A percentile compares a stretch with the other conserved stretches of the same genome.
phyloP scores from a whole-genome alignment of 2,329 filamentous ascomycete species.

The Aspergillus persii region DNA sequence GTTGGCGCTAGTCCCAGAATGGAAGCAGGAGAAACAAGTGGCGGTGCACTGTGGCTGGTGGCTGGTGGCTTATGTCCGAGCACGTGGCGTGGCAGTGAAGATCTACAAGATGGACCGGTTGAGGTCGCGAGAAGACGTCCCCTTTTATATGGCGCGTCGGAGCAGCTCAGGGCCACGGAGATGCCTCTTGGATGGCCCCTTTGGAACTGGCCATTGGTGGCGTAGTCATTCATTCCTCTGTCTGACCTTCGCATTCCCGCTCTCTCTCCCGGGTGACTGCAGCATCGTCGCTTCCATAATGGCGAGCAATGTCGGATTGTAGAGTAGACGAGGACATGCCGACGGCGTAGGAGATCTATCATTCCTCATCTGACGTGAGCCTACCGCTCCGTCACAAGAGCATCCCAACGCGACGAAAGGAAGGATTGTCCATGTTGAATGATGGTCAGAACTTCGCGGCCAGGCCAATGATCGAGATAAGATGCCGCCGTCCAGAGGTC shows the following conservation, averaged over 20 bases:
- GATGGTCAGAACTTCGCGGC: not conserved
- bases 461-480: not conserved
- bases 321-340: not conserved
- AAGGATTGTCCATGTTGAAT: not conserved
- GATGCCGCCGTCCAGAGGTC: not conserved
- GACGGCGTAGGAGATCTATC: not conserved
- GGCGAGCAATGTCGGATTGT: not conserved
- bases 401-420: not conserved
- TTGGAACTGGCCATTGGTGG: conserved; percentile 6
- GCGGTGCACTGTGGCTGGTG: not conserved
- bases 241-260: conserved; percentile 11
- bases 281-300: conserved; percentile 1
- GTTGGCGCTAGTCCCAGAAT: not conserved
- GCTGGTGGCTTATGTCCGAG: not conserved
- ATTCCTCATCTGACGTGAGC: not conserved
- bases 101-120: not conserved
- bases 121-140: not conserved
- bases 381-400: conserved; percentile 1
- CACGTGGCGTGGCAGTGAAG: not conserved
- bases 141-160: not conserved
- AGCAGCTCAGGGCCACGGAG: not conserved
- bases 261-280: conserved; percentile 12
- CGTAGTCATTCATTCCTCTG: conserved; percentile 11
- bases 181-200: not conserved
- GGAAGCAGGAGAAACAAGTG: not conserved